Base-by-base conservation (phyloP, 768 basidiomycete genomes). In the Rhizopogon vinicolor region DNA sequence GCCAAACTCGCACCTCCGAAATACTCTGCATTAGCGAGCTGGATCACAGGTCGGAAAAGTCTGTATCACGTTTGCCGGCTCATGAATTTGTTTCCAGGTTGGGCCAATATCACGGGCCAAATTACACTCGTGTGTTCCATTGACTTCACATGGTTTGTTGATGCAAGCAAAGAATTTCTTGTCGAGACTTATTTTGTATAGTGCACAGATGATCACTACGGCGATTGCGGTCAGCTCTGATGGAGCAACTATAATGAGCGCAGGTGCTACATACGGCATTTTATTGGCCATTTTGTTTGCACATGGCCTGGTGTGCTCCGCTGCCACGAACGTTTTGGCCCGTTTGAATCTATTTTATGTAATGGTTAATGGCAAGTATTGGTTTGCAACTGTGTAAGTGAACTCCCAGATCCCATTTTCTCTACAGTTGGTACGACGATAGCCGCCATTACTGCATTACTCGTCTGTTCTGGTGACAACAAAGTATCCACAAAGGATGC, bases 181-280 rank as follows among this genome's bases (percentile, higher is more conserved):
- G 45, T 28, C n/a, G n/a, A n/a, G 8, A n/a, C 29, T 54, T 8
- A 51, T 13, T 14, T 51, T 44, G 50, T 51, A 45, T 35, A 79
- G 86, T 57, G 87, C 87, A 7, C 85, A 89, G 67, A 89, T 89
- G 87, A 87, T 89, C 54, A 79, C 86, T 12, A 85, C 84, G 8
- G 86, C 85, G 2, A 79, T 89, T 41, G 76, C 81, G 9, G 85
- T 89, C 1, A 73, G 73, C 39, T 79, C 84, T 5, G 74, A 85
- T 59, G 85, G 83, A 13, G 66, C 72, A 12, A 71, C 75, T 19
- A 71, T 77, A 43, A 68, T 85, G n/a, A 76, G 80, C 45, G 57
- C 77, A 18, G 86, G 85, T 1, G 78, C 83, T 2, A 89, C 86
- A 0, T 89, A 79, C 56, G 87, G 84, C 14, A 86, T 89, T 55